Evolutionary conservation across 352 stramenopile genomes (phyloP), one percentile per base, ranked within the genome.

Genomic region (Pythium inflatum): DNA sequence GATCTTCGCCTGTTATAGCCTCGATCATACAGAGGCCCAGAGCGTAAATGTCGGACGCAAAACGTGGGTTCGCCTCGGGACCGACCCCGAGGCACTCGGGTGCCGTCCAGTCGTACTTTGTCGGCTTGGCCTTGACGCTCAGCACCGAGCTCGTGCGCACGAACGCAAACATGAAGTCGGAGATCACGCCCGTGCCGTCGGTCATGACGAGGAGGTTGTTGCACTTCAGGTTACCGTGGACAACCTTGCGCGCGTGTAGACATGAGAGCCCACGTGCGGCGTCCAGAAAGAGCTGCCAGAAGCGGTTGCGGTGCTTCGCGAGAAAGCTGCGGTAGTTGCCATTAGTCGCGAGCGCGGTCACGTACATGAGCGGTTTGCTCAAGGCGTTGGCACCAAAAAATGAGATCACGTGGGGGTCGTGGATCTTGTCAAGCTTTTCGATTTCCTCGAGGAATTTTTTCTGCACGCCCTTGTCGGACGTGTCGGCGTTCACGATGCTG

Each of bases 1-100:
- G n/a, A n/a, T n/a, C n/a, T n/a, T n/a, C n/a, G n/a, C n/a, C n/a
- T n/a, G n/a, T n/a, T n/a, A n/a, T n/a, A n/a, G 63, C 73, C 43
- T 79, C 73, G 36, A 67, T 74, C 22, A 79, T 13, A 34, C 73
- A 79, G 68, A 79, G 74, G 22, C 73, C 73, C 28, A 79, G 64
- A 16, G 71, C 46, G 62, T 77, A 77, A 3, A 77, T 49, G 51
- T 77, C 71, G 18, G 71, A 77, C 60, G 71, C 46, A n/a, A 69
- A 36, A 20, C 60, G 59, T n/a, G 31, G 27, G n/a, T 71, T 71
- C 13, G 56, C 34, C 49, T 51, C 20, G 53, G 34, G 27, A n/a
- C n/a, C n/a, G n/a, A n/a, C n/a, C n/a, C 70, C 41, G 31, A 61
- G 68, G 50, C 40, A 62, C 51, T 77, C 71, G 16, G 71, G 66